These are phyloP conservation scores for Geotrichum europaeum DNA, from an alignment of 1,139 yeast species.

Conservation along the genomic window DNA sequence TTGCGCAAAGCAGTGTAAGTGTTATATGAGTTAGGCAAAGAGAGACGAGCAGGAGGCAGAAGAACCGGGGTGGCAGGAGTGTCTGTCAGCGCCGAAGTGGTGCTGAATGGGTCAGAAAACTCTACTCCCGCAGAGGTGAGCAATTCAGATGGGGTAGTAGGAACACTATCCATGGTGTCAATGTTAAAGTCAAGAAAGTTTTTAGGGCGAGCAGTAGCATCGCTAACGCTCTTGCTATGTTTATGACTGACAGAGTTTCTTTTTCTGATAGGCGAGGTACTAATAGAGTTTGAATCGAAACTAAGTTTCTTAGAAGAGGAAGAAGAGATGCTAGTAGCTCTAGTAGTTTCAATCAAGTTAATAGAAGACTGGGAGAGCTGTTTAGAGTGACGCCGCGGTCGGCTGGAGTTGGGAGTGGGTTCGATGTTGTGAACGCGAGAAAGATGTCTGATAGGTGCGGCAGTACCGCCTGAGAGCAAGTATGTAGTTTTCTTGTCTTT, in stretches of 20 bases:
- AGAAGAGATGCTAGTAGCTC: not conserved
- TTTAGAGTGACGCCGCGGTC: conserved; percentile 5
- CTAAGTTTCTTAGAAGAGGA: not conserved
- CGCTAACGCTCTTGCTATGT: not conserved
- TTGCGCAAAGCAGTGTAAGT: not conserved
- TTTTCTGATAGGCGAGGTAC: not conserved
- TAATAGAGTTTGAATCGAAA: not conserved
- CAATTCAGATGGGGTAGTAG: not conserved
- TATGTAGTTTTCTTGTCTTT: conserved; percentile 14
- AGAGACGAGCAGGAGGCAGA: not conserved
- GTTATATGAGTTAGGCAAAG: not conserved
- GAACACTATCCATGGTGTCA: not conserved
- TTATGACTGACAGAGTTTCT: not conserved
- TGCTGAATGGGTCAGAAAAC: not conserved
- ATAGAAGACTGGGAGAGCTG: conserved; percentile 2
- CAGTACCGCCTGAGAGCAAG: conserved; percentile 17
- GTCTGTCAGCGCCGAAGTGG: conserved; percentile 1
- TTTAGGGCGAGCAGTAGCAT: not conserved
- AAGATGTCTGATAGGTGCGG: conserved; percentile 17
- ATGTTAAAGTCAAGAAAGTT: not conserved
- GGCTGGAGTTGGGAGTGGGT: not conserved
- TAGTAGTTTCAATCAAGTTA: not conserved
- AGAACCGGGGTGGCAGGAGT: not conserved
- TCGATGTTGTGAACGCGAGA: conserved; percentile 14
- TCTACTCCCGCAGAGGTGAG: not conserved